phyloP scores from a whole-genome alignment of 768 basidiomycete genomes.

The Lactarius indigo region DNA sequence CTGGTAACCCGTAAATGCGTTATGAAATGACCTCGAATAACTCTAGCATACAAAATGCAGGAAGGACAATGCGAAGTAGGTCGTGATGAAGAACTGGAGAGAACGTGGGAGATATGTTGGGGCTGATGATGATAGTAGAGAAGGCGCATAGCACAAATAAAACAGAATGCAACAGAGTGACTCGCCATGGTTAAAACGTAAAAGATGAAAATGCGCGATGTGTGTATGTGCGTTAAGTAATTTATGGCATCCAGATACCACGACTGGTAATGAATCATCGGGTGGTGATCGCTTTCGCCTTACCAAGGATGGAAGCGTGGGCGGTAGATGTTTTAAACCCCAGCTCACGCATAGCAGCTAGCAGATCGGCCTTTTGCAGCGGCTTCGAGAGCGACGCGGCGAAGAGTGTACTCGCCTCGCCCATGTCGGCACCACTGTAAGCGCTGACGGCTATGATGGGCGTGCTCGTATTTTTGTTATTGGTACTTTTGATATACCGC shows the following conservation, averaged over 20 bases:
- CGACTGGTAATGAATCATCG: slow-evolving; percentile 16
- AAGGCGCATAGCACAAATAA: slow-evolving; percentile 18
- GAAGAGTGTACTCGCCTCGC: slow-evolving; percentile 65
- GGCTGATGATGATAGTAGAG: slow-evolving; percentile 10
- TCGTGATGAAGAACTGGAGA: slow-evolving; percentile 10
- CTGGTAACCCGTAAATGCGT: background rate
- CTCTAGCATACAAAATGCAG: slow-evolving; percentile 25
- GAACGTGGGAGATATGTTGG: slow-evolving; percentile 11
- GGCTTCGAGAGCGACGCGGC: slow-evolving; percentile 85
- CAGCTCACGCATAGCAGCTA: slow-evolving; percentile 75
- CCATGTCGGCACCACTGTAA: slow-evolving; percentile 69
- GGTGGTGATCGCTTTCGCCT: slow-evolving; percentile 13
- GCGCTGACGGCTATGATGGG: slow-evolving; percentile 92
- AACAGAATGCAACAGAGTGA: slow-evolving; percentile 8
- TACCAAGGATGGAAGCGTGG: slow-evolving; percentile 37
- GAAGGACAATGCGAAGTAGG: slow-evolving; percentile 14
- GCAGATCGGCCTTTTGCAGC: slow-evolving; percentile 80
- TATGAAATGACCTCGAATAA: slow-evolving; percentile 17
- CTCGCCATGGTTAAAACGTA: slow-evolving; percentile 5
- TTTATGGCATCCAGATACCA: slow-evolving; percentile 16
- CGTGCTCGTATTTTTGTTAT: slow-evolving; percentile 89
- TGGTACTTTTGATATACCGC: slow-evolving; percentile 94
- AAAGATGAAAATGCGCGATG: slow-evolving; percentile 12
- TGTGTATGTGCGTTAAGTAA: slow-evolving; percentile 9
- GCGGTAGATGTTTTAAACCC: slow-evolving; percentile 86